Conservation (phyloP, 164 flowering plant genomes). For the Macadamia tetraphylla region DNA sequence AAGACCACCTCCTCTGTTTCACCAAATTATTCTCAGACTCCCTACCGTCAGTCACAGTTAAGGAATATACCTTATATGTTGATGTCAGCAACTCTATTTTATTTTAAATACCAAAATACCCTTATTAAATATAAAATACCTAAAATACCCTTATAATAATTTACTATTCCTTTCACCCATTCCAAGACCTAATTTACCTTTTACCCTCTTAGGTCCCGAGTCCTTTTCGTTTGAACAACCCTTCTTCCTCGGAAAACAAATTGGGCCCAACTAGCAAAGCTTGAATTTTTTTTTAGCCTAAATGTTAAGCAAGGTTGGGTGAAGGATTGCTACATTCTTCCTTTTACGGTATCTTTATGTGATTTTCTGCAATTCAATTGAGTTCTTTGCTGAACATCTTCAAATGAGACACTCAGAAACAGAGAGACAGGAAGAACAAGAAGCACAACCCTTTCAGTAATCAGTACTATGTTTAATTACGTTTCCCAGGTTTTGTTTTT, state of each 20-base stretch:
- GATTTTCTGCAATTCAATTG: conserved; percentile 6
- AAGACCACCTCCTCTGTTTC: too few relatives aligned
- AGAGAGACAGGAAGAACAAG: not conserved
- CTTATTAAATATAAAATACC: too few relatives aligned
- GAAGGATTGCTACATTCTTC: conserved; percentile 50
- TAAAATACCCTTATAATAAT: too few relatives aligned
- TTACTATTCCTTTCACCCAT: too few relatives aligned
- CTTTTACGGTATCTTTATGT: conserved; percentile 24
- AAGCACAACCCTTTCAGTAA: not conserved
- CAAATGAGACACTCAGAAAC: not conserved
- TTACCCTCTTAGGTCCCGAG: conserved; percentile 26
- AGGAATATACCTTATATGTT: too few relatives aligned
- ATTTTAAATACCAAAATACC: too few relatives aligned
- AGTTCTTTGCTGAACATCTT: not conserved
- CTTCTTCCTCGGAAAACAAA: not conserved
- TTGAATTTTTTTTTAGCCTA: conserved; percentile 25
- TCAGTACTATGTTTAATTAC: not conserved
- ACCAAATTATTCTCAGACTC: too few relatives aligned
- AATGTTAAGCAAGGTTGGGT: conserved; percentile 84
- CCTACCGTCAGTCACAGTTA: too few relatives aligned
- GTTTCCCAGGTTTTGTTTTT: not conserved
- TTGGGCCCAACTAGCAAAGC: not conserved
- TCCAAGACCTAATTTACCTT: not conserved
- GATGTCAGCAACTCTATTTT: too few relatives aligned
- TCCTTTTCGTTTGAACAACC: conserved; percentile 53